Percentiles rank a stretch among this genome's conserved stretches.
Evolutionary conservation across 345 rosid genomes (phyloP).

Genomic region (Erucastrum elatum): DNA sequence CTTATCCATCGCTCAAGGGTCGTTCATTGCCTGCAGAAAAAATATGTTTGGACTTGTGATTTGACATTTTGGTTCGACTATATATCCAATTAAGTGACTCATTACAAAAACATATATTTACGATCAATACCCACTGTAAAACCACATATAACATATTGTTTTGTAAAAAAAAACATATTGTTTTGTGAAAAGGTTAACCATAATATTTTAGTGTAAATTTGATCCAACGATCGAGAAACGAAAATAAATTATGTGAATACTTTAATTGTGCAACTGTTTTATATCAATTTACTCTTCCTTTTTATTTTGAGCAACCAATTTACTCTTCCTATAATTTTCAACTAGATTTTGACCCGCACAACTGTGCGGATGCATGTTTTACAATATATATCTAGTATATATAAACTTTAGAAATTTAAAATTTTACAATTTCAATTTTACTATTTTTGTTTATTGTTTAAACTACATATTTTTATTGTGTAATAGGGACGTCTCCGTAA

Average conservation of each 20-base stretch:
- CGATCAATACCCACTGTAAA: neutral
- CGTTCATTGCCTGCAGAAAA: conserved; percentile 22
- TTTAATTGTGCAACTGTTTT: neutral
- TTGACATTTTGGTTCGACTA: conserved; percentile 1
- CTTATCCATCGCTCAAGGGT: neutral
- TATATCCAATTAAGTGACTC: neutral
- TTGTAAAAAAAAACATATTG: too few species aligned
- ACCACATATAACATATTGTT: neutral
- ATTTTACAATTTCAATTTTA: too few species aligned
- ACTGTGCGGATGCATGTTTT: too few species aligned
- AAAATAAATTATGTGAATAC: neutral
- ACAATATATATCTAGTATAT: too few species aligned
- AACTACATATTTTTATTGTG: too few species aligned
- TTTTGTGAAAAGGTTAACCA: neutral
- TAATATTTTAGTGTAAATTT: neutral
- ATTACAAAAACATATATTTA: neutral
- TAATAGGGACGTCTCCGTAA: too few species aligned
- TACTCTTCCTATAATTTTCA: neutral
- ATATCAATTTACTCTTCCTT: too few species aligned
- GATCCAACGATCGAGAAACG: neutral
- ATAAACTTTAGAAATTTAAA: too few species aligned
- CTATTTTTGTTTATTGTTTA: too few species aligned
- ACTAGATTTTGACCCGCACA: too few species aligned
- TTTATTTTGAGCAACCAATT: too few species aligned
- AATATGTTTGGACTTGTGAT: too few species aligned